These are phyloP conservation scores for Rosa rugosa DNA, from an alignment of 306 rosid genomes.

Conservation along the genomic window DNA sequence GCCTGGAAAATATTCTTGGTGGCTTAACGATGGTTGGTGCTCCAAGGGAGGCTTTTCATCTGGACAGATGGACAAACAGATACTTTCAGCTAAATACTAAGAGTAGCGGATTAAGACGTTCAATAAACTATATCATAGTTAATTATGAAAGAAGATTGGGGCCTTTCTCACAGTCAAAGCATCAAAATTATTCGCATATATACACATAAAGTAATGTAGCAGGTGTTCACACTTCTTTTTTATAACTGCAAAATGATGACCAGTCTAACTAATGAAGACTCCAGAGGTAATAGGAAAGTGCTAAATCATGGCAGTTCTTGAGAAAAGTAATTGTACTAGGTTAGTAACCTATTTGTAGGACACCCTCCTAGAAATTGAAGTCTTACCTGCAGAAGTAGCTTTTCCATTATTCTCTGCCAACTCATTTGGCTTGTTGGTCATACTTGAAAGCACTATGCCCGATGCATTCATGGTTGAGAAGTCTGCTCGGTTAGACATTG, in stretches of 20 bases:
- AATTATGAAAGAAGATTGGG: background rate
- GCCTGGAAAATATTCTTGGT: constrained; percentile 75
- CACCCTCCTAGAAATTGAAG: background rate
- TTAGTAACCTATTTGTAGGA: constrained; percentile 16
- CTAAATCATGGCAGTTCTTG: background rate
- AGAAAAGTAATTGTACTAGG: background rate
- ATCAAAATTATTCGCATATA: background rate
- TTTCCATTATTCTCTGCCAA: constrained; percentile 55
- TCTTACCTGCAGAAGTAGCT: constrained; percentile 50
- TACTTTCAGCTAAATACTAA: constrained; percentile 15
- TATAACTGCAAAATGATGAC: background rate
- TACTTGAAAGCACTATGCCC: constrained; percentile 62
- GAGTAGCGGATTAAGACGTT: background rate
- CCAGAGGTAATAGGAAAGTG: background rate
- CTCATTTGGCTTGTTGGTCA: constrained; percentile 50
- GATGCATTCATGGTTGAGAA: constrained; percentile 62
- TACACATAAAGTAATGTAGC: background rate
- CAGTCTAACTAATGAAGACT: constrained; percentile 8
- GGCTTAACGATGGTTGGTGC: constrained; percentile 54
- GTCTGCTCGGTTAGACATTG: constrained; percentile 58
- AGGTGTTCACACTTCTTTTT: background rate
- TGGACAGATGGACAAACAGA: constrained; percentile 38
- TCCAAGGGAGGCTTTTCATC: constrained; percentile 61
- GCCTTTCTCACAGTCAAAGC: constrained; percentile 1
- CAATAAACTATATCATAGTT: constrained; percentile 3